Conservation (phyloP, 2,329 filamentous ascomycete genomes). For the Paecilomyces dactylethromorphus region DNA sequence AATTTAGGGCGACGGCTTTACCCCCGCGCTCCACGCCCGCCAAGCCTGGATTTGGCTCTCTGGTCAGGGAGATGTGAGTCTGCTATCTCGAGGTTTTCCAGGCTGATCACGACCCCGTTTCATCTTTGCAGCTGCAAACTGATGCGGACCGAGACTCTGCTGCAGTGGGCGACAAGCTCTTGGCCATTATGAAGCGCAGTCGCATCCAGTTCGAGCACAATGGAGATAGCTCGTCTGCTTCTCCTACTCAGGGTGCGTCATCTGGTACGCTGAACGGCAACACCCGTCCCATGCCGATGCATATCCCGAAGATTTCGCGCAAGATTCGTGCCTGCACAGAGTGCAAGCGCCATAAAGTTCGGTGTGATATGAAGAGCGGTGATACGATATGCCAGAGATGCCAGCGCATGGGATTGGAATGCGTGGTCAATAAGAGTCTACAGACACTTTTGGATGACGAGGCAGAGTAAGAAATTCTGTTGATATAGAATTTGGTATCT, state of each 20-base stretch:
- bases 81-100: neutral
- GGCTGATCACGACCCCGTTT: neutral
- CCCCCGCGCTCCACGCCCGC: neutral
- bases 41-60: neutral
- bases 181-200: slow-evolving; percentile 31
- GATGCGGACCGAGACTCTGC: neutral
- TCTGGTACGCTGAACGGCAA: slow-evolving; percentile 19
- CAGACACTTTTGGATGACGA: slow-evolving; percentile 46
- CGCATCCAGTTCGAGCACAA: slow-evolving; percentile 31
- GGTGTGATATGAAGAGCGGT: slow-evolving; percentile 46
- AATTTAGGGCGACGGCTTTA: neutral
- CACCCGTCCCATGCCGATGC: slow-evolving; percentile 14
- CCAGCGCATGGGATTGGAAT: slow-evolving; percentile 43
- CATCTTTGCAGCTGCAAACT: neutral
- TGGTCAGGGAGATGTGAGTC: neutral
- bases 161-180: neutral
- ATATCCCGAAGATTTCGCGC: slow-evolving; percentile 37
- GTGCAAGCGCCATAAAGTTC: slow-evolving; percentile 50
- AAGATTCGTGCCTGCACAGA: slow-evolving; percentile 46
- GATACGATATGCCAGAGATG: slow-evolving; percentile 46
- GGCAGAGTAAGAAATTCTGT: slow-evolving; percentile 33
- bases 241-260: slow-evolving; percentile 18
- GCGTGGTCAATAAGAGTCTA: slow-evolving; percentile 47
- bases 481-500: neutral
- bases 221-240: slow-evolving; percentile 28